These are phyloP conservation scores for Ophiostoma himal-ulmi DNA, from an alignment of 2,329 filamentous ascomycete genomes.

Conservation along the genomic window DNA sequence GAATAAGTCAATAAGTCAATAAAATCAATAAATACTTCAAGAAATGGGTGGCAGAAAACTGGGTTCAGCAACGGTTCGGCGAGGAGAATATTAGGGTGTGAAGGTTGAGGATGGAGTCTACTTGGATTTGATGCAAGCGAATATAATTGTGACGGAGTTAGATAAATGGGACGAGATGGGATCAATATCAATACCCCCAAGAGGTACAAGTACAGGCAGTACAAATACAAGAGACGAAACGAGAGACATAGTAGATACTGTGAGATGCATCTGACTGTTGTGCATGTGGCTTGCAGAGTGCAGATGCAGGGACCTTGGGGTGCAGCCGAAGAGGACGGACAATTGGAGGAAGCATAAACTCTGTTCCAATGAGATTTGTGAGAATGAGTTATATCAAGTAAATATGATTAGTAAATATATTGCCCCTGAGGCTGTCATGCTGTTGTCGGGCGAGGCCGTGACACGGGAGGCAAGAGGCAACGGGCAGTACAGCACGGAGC, in stretches of 20 bases:
- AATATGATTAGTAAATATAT: neutral
- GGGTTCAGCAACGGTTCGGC: slow-evolving; percentile 7
- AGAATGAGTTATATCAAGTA: neutral
- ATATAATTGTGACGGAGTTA: neutral
- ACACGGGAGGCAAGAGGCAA: slow-evolving; percentile 4
- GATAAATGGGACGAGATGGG: neutral
- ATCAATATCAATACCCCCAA: neutral
- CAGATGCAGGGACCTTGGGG: slow-evolving; percentile 5
- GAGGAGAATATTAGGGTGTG: slow-evolving; percentile 9
- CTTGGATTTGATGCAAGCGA: neutral
- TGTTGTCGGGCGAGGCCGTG: slow-evolving; percentile 7
- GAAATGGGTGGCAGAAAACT: neutral
- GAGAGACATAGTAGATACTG: too few species aligned
- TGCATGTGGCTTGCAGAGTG: slow-evolving; percentile 4
- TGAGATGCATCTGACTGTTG: neutral
- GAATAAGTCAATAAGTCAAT: neutral
- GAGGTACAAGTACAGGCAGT: neutral
- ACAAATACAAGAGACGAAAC: neutral
- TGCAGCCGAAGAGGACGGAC: neutral
- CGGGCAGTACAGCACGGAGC: neutral
- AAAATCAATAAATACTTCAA: neutral
- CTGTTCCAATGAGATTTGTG: neutral
- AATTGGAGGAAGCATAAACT: neutral
- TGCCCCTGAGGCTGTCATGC: slow-evolving; percentile 1
- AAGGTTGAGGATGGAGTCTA: neutral